Evolutionary conservation across 176 grass and related monocot species (phyloP).

Genomic region (Bonia amplexicaulis): DNA sequence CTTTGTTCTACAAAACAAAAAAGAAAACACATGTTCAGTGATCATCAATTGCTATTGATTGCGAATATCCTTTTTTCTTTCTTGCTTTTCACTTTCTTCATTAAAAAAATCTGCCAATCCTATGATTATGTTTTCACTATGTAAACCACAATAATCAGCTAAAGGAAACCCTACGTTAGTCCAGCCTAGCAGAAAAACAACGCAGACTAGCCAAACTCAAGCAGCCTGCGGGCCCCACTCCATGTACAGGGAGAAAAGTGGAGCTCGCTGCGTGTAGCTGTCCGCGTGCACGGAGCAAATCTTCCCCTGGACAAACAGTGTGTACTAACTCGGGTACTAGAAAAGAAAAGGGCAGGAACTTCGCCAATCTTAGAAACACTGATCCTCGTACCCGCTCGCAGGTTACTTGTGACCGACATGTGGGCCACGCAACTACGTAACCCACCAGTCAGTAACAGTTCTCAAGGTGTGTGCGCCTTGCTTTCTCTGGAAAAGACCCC

Average conservation of each 20-base stretch:
- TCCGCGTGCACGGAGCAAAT: slow-evolving; percentile 7
- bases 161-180: background rate
- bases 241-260: background rate
- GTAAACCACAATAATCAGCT: background rate
- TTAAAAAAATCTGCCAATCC: background rate
- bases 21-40: background rate
- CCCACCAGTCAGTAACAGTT: rapidly evolving
- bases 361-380: background rate
- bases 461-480: rapidly evolving
- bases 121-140: background rate
- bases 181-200: background rate
- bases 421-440: rapidly evolving
- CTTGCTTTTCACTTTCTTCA: background rate
- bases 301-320: background rate
- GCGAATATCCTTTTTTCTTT: background rate
- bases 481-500: background rate
- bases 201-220: slow-evolving; percentile 23
- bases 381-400: rapidly evolving
- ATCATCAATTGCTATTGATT: background rate
- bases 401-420: rapidly evolving
- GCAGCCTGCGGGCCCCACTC: background rate
- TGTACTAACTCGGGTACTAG: background rate
- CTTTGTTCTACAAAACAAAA: background rate
- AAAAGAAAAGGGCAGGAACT: background rate
- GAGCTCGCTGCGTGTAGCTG: background rate